Conservation (phyloP, 768 basidiomycete genomes). For the Boletus fagicola region DNA sequence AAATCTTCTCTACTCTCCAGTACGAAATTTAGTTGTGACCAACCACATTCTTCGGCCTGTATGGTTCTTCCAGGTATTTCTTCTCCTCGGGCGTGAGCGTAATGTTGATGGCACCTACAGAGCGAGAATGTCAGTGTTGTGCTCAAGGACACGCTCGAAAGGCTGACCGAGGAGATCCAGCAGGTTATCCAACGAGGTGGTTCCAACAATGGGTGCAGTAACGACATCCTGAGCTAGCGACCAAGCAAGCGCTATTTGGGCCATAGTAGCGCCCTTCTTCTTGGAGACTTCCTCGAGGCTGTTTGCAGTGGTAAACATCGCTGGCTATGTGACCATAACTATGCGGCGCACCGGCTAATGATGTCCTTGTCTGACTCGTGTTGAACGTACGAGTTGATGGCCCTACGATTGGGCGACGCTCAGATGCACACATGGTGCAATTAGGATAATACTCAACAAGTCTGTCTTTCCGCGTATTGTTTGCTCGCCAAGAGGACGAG, state of each 20-base stretch:
- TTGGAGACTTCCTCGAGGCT: conserved; percentile 11
- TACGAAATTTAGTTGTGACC: conserved; percentile 38
- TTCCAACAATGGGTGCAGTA: conserved; percentile 8
- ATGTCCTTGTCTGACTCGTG: conserved; percentile 13
- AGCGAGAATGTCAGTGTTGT: neutral
- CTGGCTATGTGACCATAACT: neutral
- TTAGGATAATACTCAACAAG: neutral
- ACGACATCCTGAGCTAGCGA: conserved; percentile 8
- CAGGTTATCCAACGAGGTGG: conserved; percentile 9
- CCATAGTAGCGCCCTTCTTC: conserved; percentile 1
- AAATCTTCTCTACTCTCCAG: neutral
- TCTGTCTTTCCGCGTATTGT: conserved; percentile 4
- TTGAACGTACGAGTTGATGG: conserved; percentile 8
- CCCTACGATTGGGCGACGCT: neutral
- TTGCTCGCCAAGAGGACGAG: conserved; percentile 3
- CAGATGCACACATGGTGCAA: neutral
- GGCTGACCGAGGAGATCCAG: conserved; percentile 9
- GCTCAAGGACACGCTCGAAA: neutral
- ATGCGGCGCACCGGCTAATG: conserved; percentile 1
- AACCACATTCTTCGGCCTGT: conserved; percentile 31
- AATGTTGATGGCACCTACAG: conserved; percentile 4
- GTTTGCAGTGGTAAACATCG: neutral
- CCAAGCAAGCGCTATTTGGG: conserved; percentile 3
- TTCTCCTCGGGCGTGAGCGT: conserved; percentile 9
- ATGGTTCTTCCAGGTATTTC: conserved; percentile 13